Conservation (phyloP, 345 rosid genomes). For the Brassica incana region DNA sequence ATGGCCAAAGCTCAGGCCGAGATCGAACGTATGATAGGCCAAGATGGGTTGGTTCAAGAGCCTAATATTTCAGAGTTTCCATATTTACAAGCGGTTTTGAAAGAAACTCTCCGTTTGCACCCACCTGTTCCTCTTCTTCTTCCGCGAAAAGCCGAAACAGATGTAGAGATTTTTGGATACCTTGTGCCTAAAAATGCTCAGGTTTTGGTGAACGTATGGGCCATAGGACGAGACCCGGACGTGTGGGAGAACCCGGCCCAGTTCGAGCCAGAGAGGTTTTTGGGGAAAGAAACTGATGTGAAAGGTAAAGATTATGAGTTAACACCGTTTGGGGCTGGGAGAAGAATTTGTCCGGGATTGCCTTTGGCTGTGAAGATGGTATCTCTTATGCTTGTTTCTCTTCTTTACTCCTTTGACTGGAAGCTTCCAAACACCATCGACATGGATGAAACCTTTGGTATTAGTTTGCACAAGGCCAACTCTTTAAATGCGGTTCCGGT, state of each 20-base stretch:
- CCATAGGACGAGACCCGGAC: slow-evolving; percentile 41
- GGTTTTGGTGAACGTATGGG: slow-evolving; percentile 43
- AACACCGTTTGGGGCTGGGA: slow-evolving; percentile 34
- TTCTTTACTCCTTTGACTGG: slow-evolving; percentile 54
- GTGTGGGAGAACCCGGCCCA: slow-evolving; percentile 34
- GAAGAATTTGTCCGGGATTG: slow-evolving; percentile 43
- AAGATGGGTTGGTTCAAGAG: slow-evolving; percentile 34
- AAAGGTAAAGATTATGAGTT: slow-evolving; percentile 34
- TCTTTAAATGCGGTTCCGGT: slow-evolving; percentile 30
- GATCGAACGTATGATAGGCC: slow-evolving; percentile 34
- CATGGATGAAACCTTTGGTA: slow-evolving; percentile 43
- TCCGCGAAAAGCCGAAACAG: slow-evolving; percentile 34
- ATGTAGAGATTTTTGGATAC: slow-evolving; percentile 36
- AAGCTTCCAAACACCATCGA: slow-evolving; percentile 41
- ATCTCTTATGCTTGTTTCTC: slow-evolving; percentile 45
- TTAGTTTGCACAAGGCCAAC: background rate
- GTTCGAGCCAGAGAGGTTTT: slow-evolving; percentile 42
- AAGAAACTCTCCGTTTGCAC: slow-evolving; percentile 50
- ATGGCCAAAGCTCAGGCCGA: slow-evolving; percentile 31
- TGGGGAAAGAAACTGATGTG: slow-evolving; percentile 23
- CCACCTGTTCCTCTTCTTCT: slow-evolving; percentile 41
- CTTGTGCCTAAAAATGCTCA: slow-evolving; percentile 38
- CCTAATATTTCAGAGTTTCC: slow-evolving; percentile 33
- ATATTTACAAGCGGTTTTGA: slow-evolving; percentile 43
- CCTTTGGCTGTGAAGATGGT: slow-evolving; percentile 44